Evolutionary conservation across 495 filamentous ascomycete genomes (phyloP), one percentile per base, ranked within the genome.

Genomic region (Neurospora pannonica): DNA sequence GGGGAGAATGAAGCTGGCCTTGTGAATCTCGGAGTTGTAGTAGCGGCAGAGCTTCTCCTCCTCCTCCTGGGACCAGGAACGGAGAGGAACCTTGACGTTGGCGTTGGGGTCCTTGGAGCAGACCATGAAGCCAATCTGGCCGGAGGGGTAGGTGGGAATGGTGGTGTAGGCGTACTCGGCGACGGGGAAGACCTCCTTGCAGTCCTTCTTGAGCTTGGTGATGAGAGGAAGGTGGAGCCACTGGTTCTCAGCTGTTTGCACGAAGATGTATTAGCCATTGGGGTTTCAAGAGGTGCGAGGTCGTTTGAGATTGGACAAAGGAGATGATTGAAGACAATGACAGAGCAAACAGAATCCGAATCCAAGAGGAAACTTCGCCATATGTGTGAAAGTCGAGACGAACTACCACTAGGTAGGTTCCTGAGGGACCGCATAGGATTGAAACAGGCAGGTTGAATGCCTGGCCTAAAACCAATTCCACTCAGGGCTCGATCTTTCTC

Each of bases 111-210:
- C 96, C 90, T 98, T 98, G 90, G 88, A 92, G 90, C 96, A 98
- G 76, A 99, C 93, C 94, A 98, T 97, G 90, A 98, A 99, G 83
- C 97, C 97, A 81, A 99, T 99, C 88, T 98, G 95, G 83, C 97
- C 97, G 73, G 93, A 96, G 73, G 97, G 97, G 88, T 99, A 99
- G 80, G 97, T 99, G 73, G 97, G 97, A 86, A 98, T 99, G 79
- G 95, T 98, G 78, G 97, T 98, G 90, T 97, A 99, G 76, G 93
- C 97, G 88, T 98, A 99, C 85, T 98, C 97, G 82, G 91, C 97
- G 73, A 92, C 91, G 70, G 97, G 95, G 90, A 99, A 99, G 84
- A 99, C 93, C 85, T 97, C 93, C 77, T 91, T 90, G 91, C 97
- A 98, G 79, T 94, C 86, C 88, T 98, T 97, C 88, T 95, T 96